A percentile compares a stretch with the other conserved stretches of the same genome.
These are phyloP conservation scores for Carex sylvatica DNA, from an alignment of 202 grass and related monocot genomes.

Conservation along the genomic window DNA sequence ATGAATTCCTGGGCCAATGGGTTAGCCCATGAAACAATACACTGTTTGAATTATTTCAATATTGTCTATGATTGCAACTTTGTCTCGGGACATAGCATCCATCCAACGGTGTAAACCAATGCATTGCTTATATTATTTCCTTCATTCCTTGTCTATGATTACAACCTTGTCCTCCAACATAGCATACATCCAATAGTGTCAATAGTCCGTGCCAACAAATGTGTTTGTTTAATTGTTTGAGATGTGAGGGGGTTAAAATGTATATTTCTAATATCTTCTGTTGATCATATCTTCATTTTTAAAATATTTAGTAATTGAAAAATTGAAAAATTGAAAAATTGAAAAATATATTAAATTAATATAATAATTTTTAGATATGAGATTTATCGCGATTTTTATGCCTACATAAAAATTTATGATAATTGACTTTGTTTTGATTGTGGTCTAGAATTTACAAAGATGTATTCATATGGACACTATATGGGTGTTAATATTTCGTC, in stretches of 20 bases:
- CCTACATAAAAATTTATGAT: too few relatives aligned
- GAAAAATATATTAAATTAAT: too few relatives aligned
- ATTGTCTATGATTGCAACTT: not conserved
- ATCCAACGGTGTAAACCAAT: not conserved
- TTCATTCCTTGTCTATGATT: not conserved
- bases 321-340: too few relatives aligned
- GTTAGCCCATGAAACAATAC: not conserved
- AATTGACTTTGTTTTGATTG: too few relatives aligned
- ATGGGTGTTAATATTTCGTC: not conserved
- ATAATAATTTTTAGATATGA: too few relatives aligned
- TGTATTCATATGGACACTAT: not conserved
- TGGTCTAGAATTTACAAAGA: too few relatives aligned
- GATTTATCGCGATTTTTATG: too few relatives aligned
- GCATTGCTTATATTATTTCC: not conserved
- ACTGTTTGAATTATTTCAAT: not conserved
- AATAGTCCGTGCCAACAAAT: not conserved
- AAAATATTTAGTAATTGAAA: too few relatives aligned
- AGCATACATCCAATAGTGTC: not conserved
- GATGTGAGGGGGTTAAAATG: not conserved
- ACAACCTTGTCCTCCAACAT: not conserved
- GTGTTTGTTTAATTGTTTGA: slow-evolving; percentile 3
- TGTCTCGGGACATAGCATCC: not conserved
- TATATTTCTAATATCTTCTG: not conserved
- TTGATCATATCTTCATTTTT: too few relatives aligned
- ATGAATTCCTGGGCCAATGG: too few relatives aligned